Evolutionary conservation across 208 protist species (phyloP), one percentile per base, ranked within the genome.

Genomic region (Porcisia deanei): DNA sequence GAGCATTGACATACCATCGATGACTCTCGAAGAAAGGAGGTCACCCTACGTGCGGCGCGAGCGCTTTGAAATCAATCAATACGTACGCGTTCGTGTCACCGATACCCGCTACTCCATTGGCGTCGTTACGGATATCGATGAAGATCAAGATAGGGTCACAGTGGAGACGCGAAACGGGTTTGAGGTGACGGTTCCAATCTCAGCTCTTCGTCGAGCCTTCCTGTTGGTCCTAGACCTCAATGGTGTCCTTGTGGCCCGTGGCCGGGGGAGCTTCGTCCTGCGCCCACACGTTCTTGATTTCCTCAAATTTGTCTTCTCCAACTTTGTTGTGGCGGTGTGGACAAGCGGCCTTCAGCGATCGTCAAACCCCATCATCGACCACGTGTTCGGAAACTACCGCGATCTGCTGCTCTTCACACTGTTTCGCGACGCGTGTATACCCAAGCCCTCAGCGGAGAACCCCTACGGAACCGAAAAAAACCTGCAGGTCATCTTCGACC

Each of bases 271-370:
- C 73, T 96, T 93, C 71, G 79, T 91, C 3, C 79, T 88, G 8
- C 92, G 94, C 22, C 94, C 94, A 1, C 77, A 94, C 61, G 88
- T 94, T 20, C 41, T 77, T 25, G 87, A 94, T 65, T 96, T 98
- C 65, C 71, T 98, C 34, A 85, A 86, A 55, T 96, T 94, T 78
- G 90, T 92, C 47, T 95, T 98, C 66, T 83, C 87, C 37, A 92
- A 96, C 73, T 98, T 98, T 77, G 92, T 88, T 5, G 94, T 98
- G 14, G 92, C 88, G 37, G 92, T 98, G 71, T 98, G 94, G 94
- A 98, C 94, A 3, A 96, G 92, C 65, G 92, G 92, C 2, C 78
- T 96, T 73, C 88, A 96, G 81, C 85, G 92, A n/a, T 92, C 92
- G 18, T 93, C 86, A 22, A 85, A 88, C 64, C 92, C 89, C 14